Base-by-base conservation (phyloP, 176 grass and related monocot species). In the Triticum monococcum region DNA sequence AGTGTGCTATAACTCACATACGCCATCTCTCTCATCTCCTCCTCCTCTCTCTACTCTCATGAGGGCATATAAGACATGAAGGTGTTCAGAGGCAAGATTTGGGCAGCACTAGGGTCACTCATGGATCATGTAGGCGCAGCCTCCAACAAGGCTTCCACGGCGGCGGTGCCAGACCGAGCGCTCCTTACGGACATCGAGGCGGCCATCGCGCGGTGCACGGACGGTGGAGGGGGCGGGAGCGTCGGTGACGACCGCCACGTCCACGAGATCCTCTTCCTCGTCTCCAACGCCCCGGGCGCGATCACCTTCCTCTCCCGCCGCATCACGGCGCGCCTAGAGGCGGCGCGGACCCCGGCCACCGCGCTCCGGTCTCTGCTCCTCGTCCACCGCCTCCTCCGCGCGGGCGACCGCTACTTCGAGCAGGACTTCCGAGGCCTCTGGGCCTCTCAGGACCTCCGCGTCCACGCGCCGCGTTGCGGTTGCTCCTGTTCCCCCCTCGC, bases 291-390 rank as follows among this genome's bases (percentile, higher is more conserved):
- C 5, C 97, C 94, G 0, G 92, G 97, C 12, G 88, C 90, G 5
- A 94, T 99, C 88, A 94, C 91, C 36, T 99, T 99, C 87, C 93
- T 99, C 40, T 89, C 92, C 2, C 91, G 89, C 50, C 91, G 94
- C 82, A 92, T 99, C 75, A 94, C 97, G 33, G 79, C 83, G 10
- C 82, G 89, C 32, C 83, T 99, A 23, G 92, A 92, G 46, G 61
- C 88, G 12, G 84, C 90, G 9, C 57, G 89, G 24, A 79, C 88
- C 20, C 89, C 90, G 12, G 86, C 80, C 33, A 85, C 76, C 72
- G 89, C 94, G 14, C 83, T 98, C 50, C 89, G 89, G 68, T 72
- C 90, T 1, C 87, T 98, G 8, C 65, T 98, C 40, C 87, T 98
- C 68, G 80, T 96, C 81, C 96, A 96, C 71, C 96, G 93, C 57